phyloP scores from a whole-genome alignment of 306 rosid genomes.

The Styphnolobium japonicum region DNA sequence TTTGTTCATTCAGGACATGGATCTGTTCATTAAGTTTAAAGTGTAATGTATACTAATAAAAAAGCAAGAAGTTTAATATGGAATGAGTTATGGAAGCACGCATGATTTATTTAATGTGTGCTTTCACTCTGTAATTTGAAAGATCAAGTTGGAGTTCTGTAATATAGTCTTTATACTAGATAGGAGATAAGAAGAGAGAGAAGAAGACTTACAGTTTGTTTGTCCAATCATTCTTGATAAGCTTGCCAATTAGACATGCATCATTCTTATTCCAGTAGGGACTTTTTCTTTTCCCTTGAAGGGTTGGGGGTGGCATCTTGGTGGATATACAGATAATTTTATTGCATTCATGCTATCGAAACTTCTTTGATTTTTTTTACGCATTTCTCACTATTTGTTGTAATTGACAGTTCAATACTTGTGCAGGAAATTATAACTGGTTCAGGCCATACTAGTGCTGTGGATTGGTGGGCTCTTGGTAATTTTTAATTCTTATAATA shows the following conservation, averaged over 20 bases:
- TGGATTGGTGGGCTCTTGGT: conserved; percentile 99
- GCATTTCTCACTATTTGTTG: neutral
- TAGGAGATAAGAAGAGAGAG: neutral
- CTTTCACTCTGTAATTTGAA: neutral
- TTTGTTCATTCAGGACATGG: neutral
- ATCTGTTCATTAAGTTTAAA: neutral
- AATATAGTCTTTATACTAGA: neutral
- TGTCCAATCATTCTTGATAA: neutral
- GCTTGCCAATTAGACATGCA: neutral
- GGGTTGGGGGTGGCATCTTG: neutral
- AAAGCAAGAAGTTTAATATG: too few relatives aligned
- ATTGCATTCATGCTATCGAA: neutral
- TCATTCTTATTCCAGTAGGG: neutral
- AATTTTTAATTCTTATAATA: conserved; percentile 14
- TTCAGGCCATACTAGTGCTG: conserved; percentile 95
- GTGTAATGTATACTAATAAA: neutral
- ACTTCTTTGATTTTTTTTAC: neutral
- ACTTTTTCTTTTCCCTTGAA: neutral
- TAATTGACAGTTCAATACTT: conserved; percentile 14
- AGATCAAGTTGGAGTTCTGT: conserved; percentile 1
- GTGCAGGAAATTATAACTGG: conserved; percentile 94
- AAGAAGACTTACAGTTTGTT: neutral
- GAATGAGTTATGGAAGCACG: neutral
- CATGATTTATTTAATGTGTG: neutral
- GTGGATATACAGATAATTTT: neutral